Conservation (phyloP, 169 alveolate genomes). For the Ichthyophthirius multifiliis region DNA sequence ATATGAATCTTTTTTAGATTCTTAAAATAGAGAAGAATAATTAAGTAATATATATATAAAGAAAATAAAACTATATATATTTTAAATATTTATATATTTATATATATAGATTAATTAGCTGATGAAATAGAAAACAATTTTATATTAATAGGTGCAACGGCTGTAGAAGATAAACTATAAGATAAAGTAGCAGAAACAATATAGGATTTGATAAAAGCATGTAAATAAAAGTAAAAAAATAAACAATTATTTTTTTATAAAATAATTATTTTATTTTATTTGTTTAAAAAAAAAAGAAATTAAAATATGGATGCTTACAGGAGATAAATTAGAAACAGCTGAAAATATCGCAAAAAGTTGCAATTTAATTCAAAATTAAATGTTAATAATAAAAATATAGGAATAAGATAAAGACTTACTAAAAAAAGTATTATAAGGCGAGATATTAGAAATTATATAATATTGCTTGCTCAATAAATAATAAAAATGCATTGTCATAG, state of each 20-base stretch:
- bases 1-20: slow-evolving; percentile 49
- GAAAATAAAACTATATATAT: slow-evolving; percentile 47
- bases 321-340: slow-evolving; percentile 88
- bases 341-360: slow-evolving; percentile 85
- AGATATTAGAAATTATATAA: background rate
- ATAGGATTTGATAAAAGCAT: slow-evolving; percentile 38
- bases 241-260: background rate
- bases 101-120: slow-evolving; percentile 58
- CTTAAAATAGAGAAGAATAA: slow-evolving; percentile 45
- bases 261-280: background rate
- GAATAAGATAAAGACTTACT: background rate
- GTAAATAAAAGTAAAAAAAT: slow-evolving; percentile 93
- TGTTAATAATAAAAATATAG: slow-evolving; percentile 3
- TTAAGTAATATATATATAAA: slow-evolving; percentile 38
- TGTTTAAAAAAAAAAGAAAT: slow-evolving; percentile 40
- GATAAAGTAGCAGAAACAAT: slow-evolving; percentile 71
- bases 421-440: background rate
- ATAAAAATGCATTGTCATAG: slow-evolving; percentile 8
- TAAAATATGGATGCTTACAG: slow-evolving; percentile 85
- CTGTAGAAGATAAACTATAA: slow-evolving; percentile 87
- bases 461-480: background rate
- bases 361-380: slow-evolving; percentile 47
- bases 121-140: slow-evolving; percentile 74
- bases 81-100: slow-evolving; percentile 34
- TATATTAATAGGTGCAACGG: slow-evolving; percentile 81